phyloP scores from a whole-genome alignment of 495 filamentous ascomycete genomes.

The Penicillium bialowiezense region DNA sequence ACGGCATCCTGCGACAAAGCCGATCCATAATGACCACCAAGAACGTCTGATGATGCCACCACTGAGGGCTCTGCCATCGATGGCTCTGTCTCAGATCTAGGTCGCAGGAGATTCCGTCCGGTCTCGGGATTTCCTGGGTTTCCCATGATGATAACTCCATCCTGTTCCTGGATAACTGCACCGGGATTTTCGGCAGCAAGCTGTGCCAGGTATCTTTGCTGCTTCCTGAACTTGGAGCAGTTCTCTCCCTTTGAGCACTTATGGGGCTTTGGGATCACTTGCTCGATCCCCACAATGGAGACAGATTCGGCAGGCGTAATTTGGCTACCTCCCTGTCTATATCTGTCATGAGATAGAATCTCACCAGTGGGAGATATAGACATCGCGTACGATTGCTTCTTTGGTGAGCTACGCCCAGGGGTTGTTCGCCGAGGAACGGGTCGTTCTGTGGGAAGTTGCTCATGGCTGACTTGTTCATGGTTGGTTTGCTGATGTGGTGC shows the following conservation, averaged over 20 bases:
- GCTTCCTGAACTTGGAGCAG: conserved; percentile 75
- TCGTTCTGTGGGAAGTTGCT: neutral
- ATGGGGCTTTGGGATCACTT: conserved; percentile 79
- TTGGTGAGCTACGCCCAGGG: neutral
- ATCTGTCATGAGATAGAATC: conserved; percentile 29
- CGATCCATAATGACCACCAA: conserved; percentile 49
- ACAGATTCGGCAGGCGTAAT: conserved; percentile 77
- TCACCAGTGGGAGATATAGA: neutral
- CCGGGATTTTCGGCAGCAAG: neutral
- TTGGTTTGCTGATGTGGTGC: neutral
- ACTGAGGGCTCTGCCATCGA: conserved; percentile 80
- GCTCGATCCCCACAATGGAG: conserved; percentile 90
- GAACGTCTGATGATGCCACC: conserved; percentile 84
- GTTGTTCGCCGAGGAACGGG: neutral
- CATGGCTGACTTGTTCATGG: neutral
- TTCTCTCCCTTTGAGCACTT: conserved; percentile 86
- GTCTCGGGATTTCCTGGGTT: conserved; percentile 68
- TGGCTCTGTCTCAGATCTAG: conserved; percentile 46
- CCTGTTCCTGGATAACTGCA: neutral
- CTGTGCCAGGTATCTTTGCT: conserved; percentile 45
- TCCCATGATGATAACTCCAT: conserved; percentile 52
- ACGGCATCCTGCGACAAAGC: neutral
- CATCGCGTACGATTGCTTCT: neutral
- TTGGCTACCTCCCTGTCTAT: conserved; percentile 49
- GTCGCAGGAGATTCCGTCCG: conserved; percentile 39